Percentiles rank a stretch among this genome's conserved stretches.
Conservation (phyloP, 1,284 basidiomycete genomes). For the Ganoderma meredithae region DNA sequence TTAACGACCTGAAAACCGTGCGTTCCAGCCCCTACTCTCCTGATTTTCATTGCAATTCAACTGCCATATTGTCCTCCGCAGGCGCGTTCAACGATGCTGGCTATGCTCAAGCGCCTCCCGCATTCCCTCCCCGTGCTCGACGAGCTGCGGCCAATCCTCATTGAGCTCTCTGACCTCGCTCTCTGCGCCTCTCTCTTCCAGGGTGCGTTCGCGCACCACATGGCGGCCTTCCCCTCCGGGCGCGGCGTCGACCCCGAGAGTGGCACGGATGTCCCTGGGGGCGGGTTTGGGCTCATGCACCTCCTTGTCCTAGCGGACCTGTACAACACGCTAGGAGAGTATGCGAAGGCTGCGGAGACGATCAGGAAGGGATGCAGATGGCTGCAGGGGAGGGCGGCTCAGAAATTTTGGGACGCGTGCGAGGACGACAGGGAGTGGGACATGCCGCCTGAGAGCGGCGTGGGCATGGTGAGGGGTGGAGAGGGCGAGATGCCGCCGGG, state of each 20-base stretch:
- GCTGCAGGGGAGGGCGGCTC: constrained; percentile 84
- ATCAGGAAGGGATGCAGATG: constrained; percentile 86
- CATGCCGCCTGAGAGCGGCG: constrained; percentile 42
- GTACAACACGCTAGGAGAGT: constrained; percentile 74
- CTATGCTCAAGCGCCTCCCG: constrained; percentile 79
- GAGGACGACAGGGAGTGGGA: constrained; percentile 93
- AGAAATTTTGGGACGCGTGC: constrained; percentile 83
- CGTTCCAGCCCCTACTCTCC: constrained; percentile 26
- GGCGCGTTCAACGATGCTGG: constrained; percentile 80
- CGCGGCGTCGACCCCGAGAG: constrained; percentile 38
- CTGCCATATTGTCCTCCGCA: constrained; percentile 38
- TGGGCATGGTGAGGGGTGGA: constrained; percentile 35
- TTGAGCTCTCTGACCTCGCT: constrained; percentile 70
- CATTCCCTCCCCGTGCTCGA: constrained; percentile 85
- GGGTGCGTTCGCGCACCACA: constrained; percentile 61
- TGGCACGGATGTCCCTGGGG: constrained; percentile 46
- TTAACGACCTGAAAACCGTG: constrained; percentile 75
- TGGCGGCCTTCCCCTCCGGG: constrained; percentile 46
- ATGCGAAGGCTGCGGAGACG: constrained; percentile 73
- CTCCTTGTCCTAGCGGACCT: constrained; percentile 86
- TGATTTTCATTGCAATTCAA: background rate
- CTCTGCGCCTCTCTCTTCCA: constrained; percentile 74
- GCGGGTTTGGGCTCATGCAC: constrained; percentile 67
- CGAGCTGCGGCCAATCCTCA: constrained; percentile 82
- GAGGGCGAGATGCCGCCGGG: constrained; percentile 56